Conservation (phyloP, 257 asterid species). For the Lycium barbarum region DNA sequence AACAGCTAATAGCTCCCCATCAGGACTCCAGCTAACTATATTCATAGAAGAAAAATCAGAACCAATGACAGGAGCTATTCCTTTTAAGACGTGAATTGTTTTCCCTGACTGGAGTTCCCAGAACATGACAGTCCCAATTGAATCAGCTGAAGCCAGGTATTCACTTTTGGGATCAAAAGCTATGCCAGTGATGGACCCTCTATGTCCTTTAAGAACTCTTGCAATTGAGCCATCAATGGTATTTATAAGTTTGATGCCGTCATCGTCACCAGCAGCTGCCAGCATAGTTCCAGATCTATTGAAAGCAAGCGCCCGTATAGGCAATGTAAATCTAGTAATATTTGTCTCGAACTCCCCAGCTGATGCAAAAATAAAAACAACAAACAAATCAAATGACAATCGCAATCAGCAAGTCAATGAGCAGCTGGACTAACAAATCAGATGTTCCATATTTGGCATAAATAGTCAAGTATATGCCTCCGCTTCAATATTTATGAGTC, state of each 20-base stretch:
- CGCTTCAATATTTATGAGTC: not conserved
- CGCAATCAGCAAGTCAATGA: not conserved
- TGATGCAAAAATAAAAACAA: constrained; percentile 37
- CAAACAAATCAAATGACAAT: not conserved
- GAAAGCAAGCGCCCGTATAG: constrained; percentile 86
- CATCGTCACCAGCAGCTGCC: constrained; percentile 98
- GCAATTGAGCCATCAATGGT: constrained; percentile 93
- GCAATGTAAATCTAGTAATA: constrained; percentile 91
- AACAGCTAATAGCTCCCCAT: constrained; percentile 90
- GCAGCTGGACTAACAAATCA: not conserved
- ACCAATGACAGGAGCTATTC: constrained; percentile 76
- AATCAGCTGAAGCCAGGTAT: constrained; percentile 89
- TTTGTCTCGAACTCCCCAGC: constrained; percentile 97
- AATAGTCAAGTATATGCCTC: constrained; percentile 3
- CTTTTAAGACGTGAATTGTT: constrained; percentile 76
- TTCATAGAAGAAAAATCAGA: constrained; percentile 62
- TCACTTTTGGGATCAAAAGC: constrained; percentile 96
- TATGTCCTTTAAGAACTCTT: constrained; percentile 93
- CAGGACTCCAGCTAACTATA: constrained; percentile 91
- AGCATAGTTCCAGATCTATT: constrained; percentile 86
- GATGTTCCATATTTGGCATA: not conserved
- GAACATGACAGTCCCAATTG: constrained; percentile 77
- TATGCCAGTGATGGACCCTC: constrained; percentile 83
- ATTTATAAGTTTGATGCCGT: constrained; percentile 89
- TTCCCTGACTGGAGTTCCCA: constrained; percentile 96